Base-by-base conservation (phyloP, 148 eudicot genomes). In the Bassia scoparia region DNA sequence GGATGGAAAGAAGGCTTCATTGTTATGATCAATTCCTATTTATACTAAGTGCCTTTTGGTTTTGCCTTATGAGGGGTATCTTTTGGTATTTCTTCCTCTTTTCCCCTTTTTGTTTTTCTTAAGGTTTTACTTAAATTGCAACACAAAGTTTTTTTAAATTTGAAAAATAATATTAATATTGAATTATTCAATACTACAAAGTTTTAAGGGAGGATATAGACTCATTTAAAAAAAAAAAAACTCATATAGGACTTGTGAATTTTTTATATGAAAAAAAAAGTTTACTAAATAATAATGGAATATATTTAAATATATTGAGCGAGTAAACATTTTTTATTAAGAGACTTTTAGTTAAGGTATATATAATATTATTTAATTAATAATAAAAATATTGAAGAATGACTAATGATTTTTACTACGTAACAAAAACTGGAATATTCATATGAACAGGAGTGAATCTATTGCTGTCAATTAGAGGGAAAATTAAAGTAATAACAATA, bases 371-470 rank as follows among this genome's bases (percentile, higher is more conserved):
- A n/a, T n/a, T n/a, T n/a, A n/a, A n/a, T n/a, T n/a, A n/a, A n/a
- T n/a, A n/a, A n/a, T n/a, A 71, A 43, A 30, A 67, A 43, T 64
- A 66, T 52, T 46, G 24, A 21, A 49, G 18, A 58, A 59, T 60
- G 67, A 60, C n/a, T 59, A 9, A 33, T 31, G 71, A 67, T 72
- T 76, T 76, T 69, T 33, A 61, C 24, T 31, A 3, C 23, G 26
- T 23, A 58, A 69, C 5, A 61, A 52, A 46, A 34, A 46, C 59
- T 59, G 52, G 74, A 76, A 70, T 33, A 27, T 68, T 43, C 30
- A 65, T 37, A n/a, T 74, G 77, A n/a, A 34, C 46, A 75, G 71
- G 44, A 31, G 31, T 56, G 60, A 56, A 24, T n/a, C n/a, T 75
- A 5, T 23, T 61, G 66, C 72, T 68, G 67, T 68, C 67, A 52